Base-by-base conservation (phyloP, 2,329 filamentous ascomycete species). In the Paracamarosporium sp. region DNA sequence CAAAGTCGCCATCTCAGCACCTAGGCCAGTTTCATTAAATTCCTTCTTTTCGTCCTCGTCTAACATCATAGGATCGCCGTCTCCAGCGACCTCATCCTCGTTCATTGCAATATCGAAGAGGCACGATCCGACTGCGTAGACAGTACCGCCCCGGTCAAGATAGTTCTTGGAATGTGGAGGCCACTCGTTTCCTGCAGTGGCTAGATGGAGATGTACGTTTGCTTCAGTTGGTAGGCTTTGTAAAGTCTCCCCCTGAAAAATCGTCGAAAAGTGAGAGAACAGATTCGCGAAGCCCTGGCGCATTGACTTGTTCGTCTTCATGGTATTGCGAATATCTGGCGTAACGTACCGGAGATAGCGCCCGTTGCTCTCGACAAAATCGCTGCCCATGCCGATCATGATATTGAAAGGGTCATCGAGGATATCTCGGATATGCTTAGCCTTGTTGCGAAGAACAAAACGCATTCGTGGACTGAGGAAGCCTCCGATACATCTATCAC, bases 391-490 rank as follows among this genome's bases (percentile, higher is more conserved):
- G 12, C 4, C 25, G 3, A 27, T 31, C 41, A n/a, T 61, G 50
- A 67, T 66, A 73, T 17, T 33, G 48, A 27, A 51, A 15, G 30
- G 24, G 4, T 11, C 4, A 24, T 53, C 24, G 1, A 67, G 47
- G 50, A 57, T 60, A 55, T 75, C 67, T 53, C 69, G 59, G 15
- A 33, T 50, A 6, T 55, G 44, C 50, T 74, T 65, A 6, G 71
- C 73, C 46, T 73, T 60, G 53, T 36, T 65, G 4, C 65, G 15
- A 20, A 79, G 66, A 30, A 66, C 67, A 38, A 56, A 54, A n/a
- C 58, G 70, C 74, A 77, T 79, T 43, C 74, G 71, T 15, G 75
- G 71, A 45, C 75, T 79, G 35, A 80, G 50, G 61, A 79, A 77
- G 12, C 2, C 77, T 77, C 5, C 25, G 28, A 35, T 25, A 30